Base-by-base conservation (phyloP, 148 eudicot species). In the Cornus controversa region DNA sequence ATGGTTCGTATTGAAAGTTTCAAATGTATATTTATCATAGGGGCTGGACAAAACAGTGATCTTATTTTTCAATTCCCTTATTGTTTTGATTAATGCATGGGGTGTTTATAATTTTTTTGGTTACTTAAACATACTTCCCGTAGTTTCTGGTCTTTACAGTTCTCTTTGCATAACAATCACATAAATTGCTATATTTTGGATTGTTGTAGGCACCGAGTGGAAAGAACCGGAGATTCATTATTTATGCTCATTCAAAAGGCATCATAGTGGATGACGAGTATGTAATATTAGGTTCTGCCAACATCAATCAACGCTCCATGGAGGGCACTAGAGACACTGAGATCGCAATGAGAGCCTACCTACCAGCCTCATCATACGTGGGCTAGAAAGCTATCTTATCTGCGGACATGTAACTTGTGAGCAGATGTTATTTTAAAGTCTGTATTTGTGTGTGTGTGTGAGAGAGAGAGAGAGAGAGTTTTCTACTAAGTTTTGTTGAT, bases 311-410 rank as follows among this genome's bases (percentile, higher is more conserved):
- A 64, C 92, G 99, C 8, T 96, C 99, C n/a, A 83, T 96, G 90
- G 99, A 93, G 85, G 99, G 99, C 67, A 89, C 92, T 66, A 78
- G 99, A 81, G 99, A 96, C 86, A 93, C 99, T 6, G 99, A 96
- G 86, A 96, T 96, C 81, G 99, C 98, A 65, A 96, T 96, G 99
- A 98, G 99, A 67, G 97, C 94, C 18, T 96, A n/a, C n/a, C n/a
- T n/a, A 96, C 84, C 99, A 96, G 77, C 99, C 99, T 74, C 80
- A 78, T 74, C 87, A 96, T 84, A 92, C 99, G 8, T 96, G 97
- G 97, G 97, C 91, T 54, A 88, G 80, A 74, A 92, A 89, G 73
- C 80, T 75, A 36, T 83, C 86, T 47, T 82, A 83, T 77, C 99
- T 98, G 26, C 10, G 98, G 98, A 60, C 97, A 96, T 97, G 99